A percentile compares a stretch with the other conserved stretches of the same genome.
Evolutionary conservation across 2,329 filamentous ascomycete species (phyloP).

Genomic region (Sphaerostilbella broomeana): DNA sequence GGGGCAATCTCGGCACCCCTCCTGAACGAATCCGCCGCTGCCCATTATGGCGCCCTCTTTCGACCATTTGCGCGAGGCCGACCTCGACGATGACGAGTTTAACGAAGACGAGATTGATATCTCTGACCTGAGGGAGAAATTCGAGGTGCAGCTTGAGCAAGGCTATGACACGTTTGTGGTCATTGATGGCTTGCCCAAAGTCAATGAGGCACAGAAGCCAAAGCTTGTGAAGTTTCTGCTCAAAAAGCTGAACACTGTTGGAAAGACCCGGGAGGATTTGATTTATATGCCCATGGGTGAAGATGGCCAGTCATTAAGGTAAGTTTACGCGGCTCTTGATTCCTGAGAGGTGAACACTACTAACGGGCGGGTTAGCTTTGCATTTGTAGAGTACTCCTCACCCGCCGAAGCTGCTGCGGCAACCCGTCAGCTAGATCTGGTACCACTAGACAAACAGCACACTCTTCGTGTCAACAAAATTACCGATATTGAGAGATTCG

Average conservation of each 20-base stretch:
- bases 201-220: slow-evolving; percentile 82
- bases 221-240: slow-evolving; percentile 95
- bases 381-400: slow-evolving; percentile 93
- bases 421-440: slow-evolving; percentile 78
- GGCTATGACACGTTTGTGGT: slow-evolving; percentile 96
- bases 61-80: slow-evolving; percentile 84
- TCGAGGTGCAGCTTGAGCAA: slow-evolving; percentile 91
- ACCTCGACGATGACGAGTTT: slow-evolving; percentile 76
- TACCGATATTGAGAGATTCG: slow-evolving; percentile 94
- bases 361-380: slow-evolving; percentile 74
- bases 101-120: slow-evolving; percentile 94
- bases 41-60: slow-evolving; percentile 82
- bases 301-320: slow-evolving; percentile 80
- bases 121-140: slow-evolving; percentile 88
- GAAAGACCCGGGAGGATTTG: slow-evolving; percentile 76
- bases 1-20: slow-evolving; percentile 27
- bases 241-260: slow-evolving; percentile 83
- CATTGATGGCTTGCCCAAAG: slow-evolving; percentile 84
- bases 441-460: slow-evolving; percentile 93
- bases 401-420: slow-evolving; percentile 84
- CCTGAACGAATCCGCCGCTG: slow-evolving; percentile 19
- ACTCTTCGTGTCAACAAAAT: slow-evolving; percentile 95
- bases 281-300: slow-evolving; percentile 93
- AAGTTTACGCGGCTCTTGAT: slow-evolving; percentile 28
- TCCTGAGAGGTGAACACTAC: too few relatives aligned